Base-by-base conservation (phyloP, 2,329 filamentous ascomycete species). In the Lachnellula cervina region DNA sequence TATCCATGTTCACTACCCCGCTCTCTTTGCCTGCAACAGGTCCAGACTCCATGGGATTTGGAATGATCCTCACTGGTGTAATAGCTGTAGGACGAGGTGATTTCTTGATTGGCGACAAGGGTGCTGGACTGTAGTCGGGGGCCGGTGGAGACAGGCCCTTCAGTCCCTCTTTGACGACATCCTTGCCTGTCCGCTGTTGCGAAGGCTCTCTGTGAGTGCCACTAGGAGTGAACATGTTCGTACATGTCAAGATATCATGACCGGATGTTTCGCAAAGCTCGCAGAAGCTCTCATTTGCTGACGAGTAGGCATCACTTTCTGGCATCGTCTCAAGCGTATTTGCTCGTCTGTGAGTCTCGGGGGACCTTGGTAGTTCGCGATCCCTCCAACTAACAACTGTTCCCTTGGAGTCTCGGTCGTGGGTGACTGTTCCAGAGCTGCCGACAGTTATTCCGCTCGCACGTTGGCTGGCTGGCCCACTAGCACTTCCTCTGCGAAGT, bases 231-330 rank as follows among this genome's bases (percentile, higher is more conserved):
- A 89, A 93, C 86, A 96, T 94, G 71, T 90, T 93, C 52, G 89
- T 91, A 78, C 93, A 97, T 21, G 89, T 95, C 55, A 97, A 77
- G 58, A 97, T 96, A 66, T 97, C 93, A 69, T 97, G 93, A 16
- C 93, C 92, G 47, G 83, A 81, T 35, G 89, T 89, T 75, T 97
- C 92, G 74, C 93, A 97, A 59, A 97, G 94, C 74, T 97, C 94
- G 73, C 93, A 97, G 53, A 69, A 69, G 50, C 63, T 85, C 69
- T 91, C 89, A 40, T 87, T 89, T 21, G 83, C 80, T 28, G 81
- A 83, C 38, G 87, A 89, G 71, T 87, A 80, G 14, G 79, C 77
- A 64, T 88, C 87, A 66, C 82, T 88, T 71, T 88, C 87, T 43
- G 78, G 79, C 84, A 88, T 88, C 5, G 84, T 83, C 57, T 87